Percentiles rank a stretch among this genome's conserved stretches.
Conservation (phyloP, 805 yeast genomes). For the Barnettozyma siamensis region DNA sequence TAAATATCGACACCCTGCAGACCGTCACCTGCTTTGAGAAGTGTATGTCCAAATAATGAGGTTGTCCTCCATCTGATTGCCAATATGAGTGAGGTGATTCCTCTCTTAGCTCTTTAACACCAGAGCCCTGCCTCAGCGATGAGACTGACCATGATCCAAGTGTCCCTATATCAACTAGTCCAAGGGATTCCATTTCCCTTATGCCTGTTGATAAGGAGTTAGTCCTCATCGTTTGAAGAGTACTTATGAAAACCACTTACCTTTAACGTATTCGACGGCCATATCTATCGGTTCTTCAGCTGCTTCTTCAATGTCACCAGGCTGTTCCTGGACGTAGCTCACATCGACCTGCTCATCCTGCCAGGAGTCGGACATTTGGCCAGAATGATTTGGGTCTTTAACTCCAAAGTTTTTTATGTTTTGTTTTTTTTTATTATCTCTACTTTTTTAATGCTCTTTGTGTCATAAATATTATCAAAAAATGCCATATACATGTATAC, state of each 20-base stretch:
- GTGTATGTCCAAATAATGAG: constrained; percentile 74
- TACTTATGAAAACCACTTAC: no score
- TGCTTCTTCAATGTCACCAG: constrained; percentile 2
- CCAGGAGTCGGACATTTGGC: constrained; percentile 29
- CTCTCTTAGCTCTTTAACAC: constrained; percentile 65
- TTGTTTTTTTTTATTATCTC: no score
- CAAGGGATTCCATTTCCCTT: constrained; percentile 48
- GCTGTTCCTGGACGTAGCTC: neutral
- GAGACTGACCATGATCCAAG: constrained; percentile 83
- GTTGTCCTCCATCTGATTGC: constrained; percentile 94
- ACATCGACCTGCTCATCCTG: constrained; percentile 23
- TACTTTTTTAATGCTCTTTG: no score
- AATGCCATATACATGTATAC: no score
- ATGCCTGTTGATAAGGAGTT: constrained; percentile 34
- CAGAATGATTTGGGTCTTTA: no score
- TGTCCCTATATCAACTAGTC: constrained; percentile 69
- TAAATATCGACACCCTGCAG: constrained; percentile 62
- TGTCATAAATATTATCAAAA: no score
- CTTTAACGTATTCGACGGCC: constrained; percentile 14
- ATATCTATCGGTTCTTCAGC: constrained; percentile 12
- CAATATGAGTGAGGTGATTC: constrained; percentile 71
- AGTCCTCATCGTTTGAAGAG: no score
- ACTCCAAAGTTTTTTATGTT: no score
- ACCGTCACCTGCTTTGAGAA: constrained; percentile 74
- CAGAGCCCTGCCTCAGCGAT: constrained; percentile 66